Base-by-base conservation (phyloP, 345 rosid species). In the Hibiscus tridactylites region DNA sequence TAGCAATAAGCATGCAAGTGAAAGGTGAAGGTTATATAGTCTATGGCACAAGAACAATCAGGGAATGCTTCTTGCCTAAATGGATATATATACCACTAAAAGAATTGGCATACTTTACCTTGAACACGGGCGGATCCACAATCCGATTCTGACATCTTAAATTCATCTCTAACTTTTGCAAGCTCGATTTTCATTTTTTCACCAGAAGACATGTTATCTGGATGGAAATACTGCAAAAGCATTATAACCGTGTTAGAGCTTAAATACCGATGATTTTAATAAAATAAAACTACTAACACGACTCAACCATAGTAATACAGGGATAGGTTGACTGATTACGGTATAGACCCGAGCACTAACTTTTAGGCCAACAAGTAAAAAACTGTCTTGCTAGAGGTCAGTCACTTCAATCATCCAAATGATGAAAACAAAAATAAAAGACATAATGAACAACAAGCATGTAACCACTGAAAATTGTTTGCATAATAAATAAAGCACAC, bases 41-140 rank as follows among this genome's bases (percentile, higher is more conserved):
- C 6, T 15, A 56, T 17, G 16, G 52, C 6, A 10, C 15, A 9
- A 56, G 5, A 72, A 47, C 56, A 33, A 5, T 61, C 2, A 2
- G 28, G 37, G 29, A 16, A 61, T 17, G 37, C 56, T 66, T 26
- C n/a, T 0, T 58, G 5, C 49, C 15, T 24, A 50, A 12, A 68
- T 17, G 33, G 13, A 2, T 50, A 29, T 54, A 19, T 35, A 59
- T 16, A 44, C 13, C 9, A 67, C 74, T 19, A 58, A 29, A 72
- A 78, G 16, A 42, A 65, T 13, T 35, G 76, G 68, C 61, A 66
- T 39, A 61, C 12, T 50, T 65, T 85, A 94, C 99, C 93, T 85
- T 95, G 99, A 76, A 95, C 94, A 13, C 96, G 87, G 29, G 96
- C 84, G 31, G 99, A 92, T 74, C 99, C 98, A 85, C 97, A 92